Base-by-base conservation (phyloP, 768 basidiomycete species). In the Tricholomella constricta region DNA sequence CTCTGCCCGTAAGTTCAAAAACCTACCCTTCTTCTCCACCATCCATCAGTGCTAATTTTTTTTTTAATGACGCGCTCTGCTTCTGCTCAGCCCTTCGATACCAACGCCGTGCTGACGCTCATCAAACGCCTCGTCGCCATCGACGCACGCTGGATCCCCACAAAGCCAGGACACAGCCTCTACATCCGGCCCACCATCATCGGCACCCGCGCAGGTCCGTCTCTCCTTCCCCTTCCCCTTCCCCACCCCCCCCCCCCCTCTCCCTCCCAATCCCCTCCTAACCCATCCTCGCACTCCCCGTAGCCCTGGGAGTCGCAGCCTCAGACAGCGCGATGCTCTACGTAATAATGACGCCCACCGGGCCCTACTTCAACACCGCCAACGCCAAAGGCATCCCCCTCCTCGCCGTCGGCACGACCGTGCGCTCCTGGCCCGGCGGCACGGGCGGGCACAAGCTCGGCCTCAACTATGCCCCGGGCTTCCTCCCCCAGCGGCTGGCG, bases 101-200 rank as follows among this genome's bases (percentile, higher is more conserved):
- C 82, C 4, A 76, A 84, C 31, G 84, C 81, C 3, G 74, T 95
- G 22, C 73, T 87, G 1, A 75, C 79, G 43, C 80, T 93, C 57
- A 87, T 98, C 64, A 86, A 88, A 68, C 79, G 80, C 43, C 80
- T 98, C 53, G 83, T 90, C 44, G 49, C 65, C 36, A 57, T 88
- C 41, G 94, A 98, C 38, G 69, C 75, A n/a, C 81, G 86, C 10
- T 97, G 94, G 94, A 91, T 97, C 27, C 94, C 94, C 3, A 70
- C 74, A 2, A 68, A 74, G 11, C 76, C 82, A 2, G 93, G 88
- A 12, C 83, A 91, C 68, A 91, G 88, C 52, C 75, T 98, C 31
- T 98, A 96, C 74, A 81, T 97, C 59, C 86, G 94, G 41, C 88
- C 91, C 20, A 93, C 86, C 6, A 70, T 91, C 63, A 88, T 82